Base-by-base conservation (phyloP, 1,284 basidiomycete species). In the Leccinum pachyderme region DNA sequence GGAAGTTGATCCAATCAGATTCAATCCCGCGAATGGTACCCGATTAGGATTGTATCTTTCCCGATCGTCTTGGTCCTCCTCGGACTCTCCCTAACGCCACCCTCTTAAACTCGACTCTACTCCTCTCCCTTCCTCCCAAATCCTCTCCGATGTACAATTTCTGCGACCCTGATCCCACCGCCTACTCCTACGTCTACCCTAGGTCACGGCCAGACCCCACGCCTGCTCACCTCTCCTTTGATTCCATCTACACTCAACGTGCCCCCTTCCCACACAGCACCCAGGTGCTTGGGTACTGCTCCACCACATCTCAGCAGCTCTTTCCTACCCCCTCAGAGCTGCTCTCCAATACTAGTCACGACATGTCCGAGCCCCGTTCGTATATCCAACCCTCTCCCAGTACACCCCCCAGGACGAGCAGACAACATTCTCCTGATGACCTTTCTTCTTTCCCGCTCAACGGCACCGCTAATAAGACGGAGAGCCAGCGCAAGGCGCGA, bases 321-420 rank as follows among this genome's bases (percentile, higher is more conserved):
- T 85, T 87, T 60, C 84, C 79, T 1, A 87, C 86, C 1, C 86
- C 86, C 0, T 81, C 79, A 27, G 83, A 87, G 61, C 71, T 87
- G n/a, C 77, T 87, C 46, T 71, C 67, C 27, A 76, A 83, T 41
- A 68, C 81, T 18, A 50, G 7, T 39, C 64, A 66, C 7, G 41
- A 45, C 13, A 12, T 45, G 3, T 33, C 52, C 3, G 48, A 56
- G n/a, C 18, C 55, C 1, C 47, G 37, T 13, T 12, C 61, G 47
- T 56, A 51, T 29, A 18, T 28, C 4, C 59, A 47, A 11, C 57
- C 61, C 22, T 37, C 9, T 18, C 53, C 65, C 32, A 49, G 63
- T 25, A 56, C 62, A 18, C 57, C 51, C 1, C 44, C 56, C 5
- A 56, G 51, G 24, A 27, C 49, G 1, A 47, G 9, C 27, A 54